Conservation (phyloP, 1,284 basidiomycete species). For the Pyrrhoderma lamaoense region DNA sequence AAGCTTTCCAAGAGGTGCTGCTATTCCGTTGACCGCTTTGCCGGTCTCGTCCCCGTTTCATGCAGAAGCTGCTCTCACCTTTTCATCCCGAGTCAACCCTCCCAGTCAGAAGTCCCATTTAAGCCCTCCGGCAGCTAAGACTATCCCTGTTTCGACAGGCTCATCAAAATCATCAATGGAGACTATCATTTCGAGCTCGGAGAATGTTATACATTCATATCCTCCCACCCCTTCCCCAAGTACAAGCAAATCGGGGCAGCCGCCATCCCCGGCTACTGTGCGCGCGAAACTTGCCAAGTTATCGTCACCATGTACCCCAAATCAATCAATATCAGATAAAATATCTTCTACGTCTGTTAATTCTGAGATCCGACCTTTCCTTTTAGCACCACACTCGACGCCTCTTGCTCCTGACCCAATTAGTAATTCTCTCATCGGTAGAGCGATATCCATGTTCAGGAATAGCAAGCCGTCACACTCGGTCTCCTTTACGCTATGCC, state of each 20-base stretch:
- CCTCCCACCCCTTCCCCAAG: slow-evolving; percentile 52
- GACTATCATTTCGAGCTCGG: slow-evolving; percentile 4
- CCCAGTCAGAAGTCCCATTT: slow-evolving; percentile 18
- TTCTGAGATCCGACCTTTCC: slow-evolving; percentile 47
- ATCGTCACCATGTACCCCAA: slow-evolving; percentile 10
- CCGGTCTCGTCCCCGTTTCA: slow-evolving; percentile 47
- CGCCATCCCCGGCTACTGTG: slow-evolving; percentile 39
- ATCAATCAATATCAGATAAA: no score
- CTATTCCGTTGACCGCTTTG: slow-evolving; percentile 56
- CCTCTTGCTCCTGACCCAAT: slow-evolving; percentile 32
- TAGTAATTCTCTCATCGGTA: slow-evolving; percentile 43
- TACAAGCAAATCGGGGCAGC: slow-evolving; percentile 27
- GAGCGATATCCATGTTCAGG: slow-evolving; percentile 49
- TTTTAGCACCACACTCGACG: slow-evolving; percentile 48
- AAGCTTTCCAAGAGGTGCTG: slow-evolving; percentile 52
- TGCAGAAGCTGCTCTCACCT: slow-evolving; percentile 52
- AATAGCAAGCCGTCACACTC: slow-evolving; percentile 52
- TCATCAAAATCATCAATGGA: slow-evolving; percentile 3
- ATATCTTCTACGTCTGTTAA: slow-evolving; percentile 11
- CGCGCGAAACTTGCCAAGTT: slow-evolving; percentile 34
- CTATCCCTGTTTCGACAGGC: slow-evolving; percentile 18
- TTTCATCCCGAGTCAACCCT: slow-evolving; percentile 52
- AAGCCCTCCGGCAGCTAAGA: slow-evolving; percentile 28
- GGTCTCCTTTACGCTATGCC: slow-evolving; percentile 56
- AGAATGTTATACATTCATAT: slow-evolving; percentile 47